Evolutionary conservation across 208 protist genomes (phyloP), one percentile per base, ranked within the genome.

Genomic region (Leishmania tropica): DNA sequence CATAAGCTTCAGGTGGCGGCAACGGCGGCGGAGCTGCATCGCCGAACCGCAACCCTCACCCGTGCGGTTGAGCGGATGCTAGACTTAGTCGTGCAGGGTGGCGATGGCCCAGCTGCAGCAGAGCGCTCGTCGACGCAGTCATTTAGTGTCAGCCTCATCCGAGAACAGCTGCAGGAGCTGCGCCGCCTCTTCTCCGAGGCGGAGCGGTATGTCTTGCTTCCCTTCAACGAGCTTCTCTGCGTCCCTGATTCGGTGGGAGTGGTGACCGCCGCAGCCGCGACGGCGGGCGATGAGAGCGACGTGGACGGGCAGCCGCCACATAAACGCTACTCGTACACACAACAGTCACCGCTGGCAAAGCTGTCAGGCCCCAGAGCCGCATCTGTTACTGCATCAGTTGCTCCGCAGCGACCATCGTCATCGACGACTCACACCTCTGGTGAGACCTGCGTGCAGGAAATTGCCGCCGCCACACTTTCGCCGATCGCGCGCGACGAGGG

Each of bases 221-320:
- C 86, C 10, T 93, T 91, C 76, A 90, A 92, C 81, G 92, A 95
- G 76, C 81, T 95, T 24, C 84, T 92, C 24, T 83, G 83, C 79
- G 17, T 58, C 11, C 24, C 19, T 15, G 70, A 60, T 19, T 56
- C 42, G 3, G 19, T n/a, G 11, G n/a, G 19, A 31, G 53, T 72
- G 28, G 5, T 42, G 68, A 6, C 68, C 70, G 35, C 74, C 35
- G 47, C 35, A 75, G 47, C 74, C 48, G 24, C 53, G 19, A 31
- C 68, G 28, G 37, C 40, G 28, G 68, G n/a, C 24, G 28, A 51
- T 42, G 68, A 54, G 68, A 53, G 28, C 4, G 45, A 24, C 0
- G 45, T 35, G 11, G 68, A 37, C 68, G 68, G 15, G 68, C 24
- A 74, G 40, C 28, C 45, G 28, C 24, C 68, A 24, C 21, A 5